A percentile compares a stretch with the other conserved stretches of the same genome.
Evolutionary conservation across 495 filamentous ascomycete genomes (phyloP).

Genomic region (Beverwykella pulmonaria): DNA sequence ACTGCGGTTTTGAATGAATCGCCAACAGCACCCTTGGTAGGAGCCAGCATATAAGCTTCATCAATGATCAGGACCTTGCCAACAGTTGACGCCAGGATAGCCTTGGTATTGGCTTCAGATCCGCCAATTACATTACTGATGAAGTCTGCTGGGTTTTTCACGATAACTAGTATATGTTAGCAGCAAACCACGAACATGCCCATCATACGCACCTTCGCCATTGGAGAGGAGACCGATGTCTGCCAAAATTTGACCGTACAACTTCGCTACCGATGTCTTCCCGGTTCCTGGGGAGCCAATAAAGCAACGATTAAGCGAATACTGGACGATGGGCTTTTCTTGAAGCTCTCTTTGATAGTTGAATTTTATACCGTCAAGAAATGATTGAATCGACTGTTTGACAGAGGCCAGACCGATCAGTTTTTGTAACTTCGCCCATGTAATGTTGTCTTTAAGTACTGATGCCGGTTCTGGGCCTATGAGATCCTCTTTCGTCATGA

Average conservation of each 20-base stretch:
- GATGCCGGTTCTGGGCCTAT: conserved; percentile 35
- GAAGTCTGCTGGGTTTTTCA: conserved; percentile 76
- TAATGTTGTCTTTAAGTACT: conserved; percentile 33
- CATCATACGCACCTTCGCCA: conserved; percentile 31
- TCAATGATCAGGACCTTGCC: conserved; percentile 81
- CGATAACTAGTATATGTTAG: conserved; percentile 59
- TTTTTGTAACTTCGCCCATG: conserved; percentile 62
- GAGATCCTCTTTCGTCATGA: conserved; percentile 42
- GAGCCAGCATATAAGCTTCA: conserved; percentile 64
- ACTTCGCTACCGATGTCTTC: conserved; percentile 74
- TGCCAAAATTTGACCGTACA: conserved; percentile 52
- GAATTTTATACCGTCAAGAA: conserved; percentile 61
- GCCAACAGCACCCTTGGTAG: conserved; percentile 51
- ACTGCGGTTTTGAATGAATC: conserved; percentile 54
- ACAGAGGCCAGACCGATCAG: conserved; percentile 65
- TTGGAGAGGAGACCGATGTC: conserved; percentile 44
- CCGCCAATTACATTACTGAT: conserved; percentile 63
- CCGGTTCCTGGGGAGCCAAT: conserved; percentile 72
- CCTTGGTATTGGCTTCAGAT: conserved; percentile 73
- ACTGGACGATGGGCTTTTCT: conserved; percentile 59
- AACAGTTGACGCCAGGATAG: conserved; percentile 63
- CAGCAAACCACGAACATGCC: conserved; percentile 28
- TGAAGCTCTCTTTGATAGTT: conserved; percentile 67
- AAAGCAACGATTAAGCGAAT: conserved; percentile 71
- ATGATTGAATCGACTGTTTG: conserved; percentile 60